These are phyloP conservation scores for Daldinia concentrica DNA, from an alignment of 495 filamentous ascomycete species.

Conservation along the genomic window DNA sequence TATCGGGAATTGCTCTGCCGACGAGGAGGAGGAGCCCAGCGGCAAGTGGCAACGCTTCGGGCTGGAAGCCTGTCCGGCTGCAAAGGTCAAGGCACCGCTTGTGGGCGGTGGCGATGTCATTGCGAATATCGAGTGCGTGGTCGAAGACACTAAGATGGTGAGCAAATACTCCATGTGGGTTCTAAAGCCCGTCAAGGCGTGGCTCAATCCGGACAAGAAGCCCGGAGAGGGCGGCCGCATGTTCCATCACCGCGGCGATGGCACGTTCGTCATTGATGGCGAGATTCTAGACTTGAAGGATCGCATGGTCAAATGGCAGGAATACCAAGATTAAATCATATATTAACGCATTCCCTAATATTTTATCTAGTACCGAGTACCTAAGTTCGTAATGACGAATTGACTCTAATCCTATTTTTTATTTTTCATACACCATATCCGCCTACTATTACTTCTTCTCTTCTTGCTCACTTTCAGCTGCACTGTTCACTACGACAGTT, in stretches of 20 bases:
- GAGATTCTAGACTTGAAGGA: conserved; percentile 49
- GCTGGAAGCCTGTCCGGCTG: conserved; percentile 47
- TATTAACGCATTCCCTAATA: conserved; percentile 14
- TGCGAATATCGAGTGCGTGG: conserved; percentile 52
- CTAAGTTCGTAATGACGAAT: conserved; percentile 26
- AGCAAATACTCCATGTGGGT: conserved; percentile 53
- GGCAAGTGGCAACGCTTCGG: conserved; percentile 53
- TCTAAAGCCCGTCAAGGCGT: conserved; percentile 47
- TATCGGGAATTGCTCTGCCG: conserved; percentile 54
- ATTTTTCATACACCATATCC: not conserved
- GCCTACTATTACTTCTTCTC: conserved; percentile 12
- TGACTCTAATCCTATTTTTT: conserved; percentile 2
- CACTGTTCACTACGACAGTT: conserved; percentile 1
- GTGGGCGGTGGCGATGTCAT: conserved; percentile 47
- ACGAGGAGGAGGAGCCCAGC: conserved; percentile 52
- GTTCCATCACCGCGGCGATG: conserved; percentile 53
- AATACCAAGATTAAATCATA: conserved; percentile 48
- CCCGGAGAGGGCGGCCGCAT: conserved; percentile 49
- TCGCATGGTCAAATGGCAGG: conserved; percentile 52
- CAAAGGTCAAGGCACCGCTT: conserved; percentile 47
- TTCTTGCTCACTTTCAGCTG: conserved; percentile 16
- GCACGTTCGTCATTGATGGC: conserved; percentile 51
- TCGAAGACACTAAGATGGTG: conserved; percentile 50
- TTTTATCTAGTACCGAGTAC: conserved; percentile 33
- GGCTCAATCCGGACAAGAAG: conserved; percentile 45